A percentile compares a stretch with the other conserved stretches of the same genome.
These are phyloP conservation scores for Yamadazyma nakazawae DNA, from an alignment of 805 yeast species.

Conservation along the genomic window DNA sequence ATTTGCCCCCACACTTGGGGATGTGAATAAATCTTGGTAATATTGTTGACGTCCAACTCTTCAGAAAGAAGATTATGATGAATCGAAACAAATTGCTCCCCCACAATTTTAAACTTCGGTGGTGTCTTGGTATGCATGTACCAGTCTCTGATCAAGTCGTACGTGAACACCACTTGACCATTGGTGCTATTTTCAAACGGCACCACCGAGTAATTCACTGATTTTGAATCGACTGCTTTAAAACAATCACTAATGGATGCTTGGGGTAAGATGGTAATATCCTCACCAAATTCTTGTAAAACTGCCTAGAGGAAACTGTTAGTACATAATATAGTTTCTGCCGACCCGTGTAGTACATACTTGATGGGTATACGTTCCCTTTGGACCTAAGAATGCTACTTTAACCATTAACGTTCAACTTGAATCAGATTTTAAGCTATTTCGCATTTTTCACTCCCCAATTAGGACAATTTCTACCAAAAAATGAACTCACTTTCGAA, in stretches of 20 bases:
- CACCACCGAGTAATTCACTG: slow-evolving; percentile 68
- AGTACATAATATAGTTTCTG: not conserved
- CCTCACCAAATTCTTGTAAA: slow-evolving; percentile 49
- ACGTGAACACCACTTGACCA: slow-evolving; percentile 86
- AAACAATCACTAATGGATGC: slow-evolving; percentile 61
- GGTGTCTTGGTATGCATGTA: slow-evolving; percentile 22
- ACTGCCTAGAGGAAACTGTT: slow-evolving; percentile 31
- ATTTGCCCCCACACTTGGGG: slow-evolving; percentile 99
- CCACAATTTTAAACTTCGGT: slow-evolving; percentile 51
- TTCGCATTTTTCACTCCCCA: not conserved
- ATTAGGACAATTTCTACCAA: not conserved
- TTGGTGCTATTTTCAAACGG: slow-evolving; percentile 95
- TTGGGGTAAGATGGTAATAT: slow-evolving; percentile 34
- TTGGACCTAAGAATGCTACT: slow-evolving; percentile 83
- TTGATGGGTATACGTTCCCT: slow-evolving; percentile 91
- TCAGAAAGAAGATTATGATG: slow-evolving; percentile 68
- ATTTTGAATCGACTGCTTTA: slow-evolving; percentile 39
- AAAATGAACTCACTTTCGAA: not conserved
- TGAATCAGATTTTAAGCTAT: too few relatives aligned
- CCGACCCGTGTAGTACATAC: slow-evolving; percentile 31
- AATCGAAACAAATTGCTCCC: slow-evolving; percentile 79
- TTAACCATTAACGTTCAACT: slow-evolving; percentile 21
- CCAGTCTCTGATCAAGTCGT: slow-evolving; percentile 76
- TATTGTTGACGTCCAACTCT: slow-evolving; percentile 40
- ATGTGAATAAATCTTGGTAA: slow-evolving; percentile 74